phyloP scores from a whole-genome alignment of 495 filamentous ascomycete species.

The Hyaloscypha bicolor region DNA sequence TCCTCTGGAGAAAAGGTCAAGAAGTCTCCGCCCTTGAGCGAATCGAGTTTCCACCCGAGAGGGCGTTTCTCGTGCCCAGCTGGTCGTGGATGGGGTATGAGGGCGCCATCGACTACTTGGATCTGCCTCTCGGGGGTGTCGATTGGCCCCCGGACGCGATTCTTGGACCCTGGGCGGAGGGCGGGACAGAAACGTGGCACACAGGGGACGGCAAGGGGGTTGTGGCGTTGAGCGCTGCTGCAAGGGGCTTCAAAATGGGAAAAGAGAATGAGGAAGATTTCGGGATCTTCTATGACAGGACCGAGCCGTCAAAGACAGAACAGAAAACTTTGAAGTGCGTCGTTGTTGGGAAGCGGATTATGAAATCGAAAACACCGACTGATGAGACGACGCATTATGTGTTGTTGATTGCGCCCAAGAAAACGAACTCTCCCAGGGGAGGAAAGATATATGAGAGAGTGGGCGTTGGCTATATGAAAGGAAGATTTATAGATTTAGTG shows the following conservation, averaged over 20 bases:
- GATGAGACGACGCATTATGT: neutral
- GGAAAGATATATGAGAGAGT: neutral
- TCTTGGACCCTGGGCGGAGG: conserved; percentile 6
- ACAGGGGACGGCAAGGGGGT: conserved; percentile 2
- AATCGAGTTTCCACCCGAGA: conserved; percentile 5
- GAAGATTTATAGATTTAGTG: neutral
- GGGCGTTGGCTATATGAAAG: neutral
- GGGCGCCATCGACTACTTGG: conserved; percentile 18
- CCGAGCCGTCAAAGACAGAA: neutral
- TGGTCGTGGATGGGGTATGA: conserved; percentile 27
- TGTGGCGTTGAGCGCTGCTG: neutral
- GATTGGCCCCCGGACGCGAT: conserved; percentile 30
- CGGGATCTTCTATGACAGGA: neutral
- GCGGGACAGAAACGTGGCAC: neutral
- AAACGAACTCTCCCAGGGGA: neutral
- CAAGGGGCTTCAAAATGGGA: neutral
- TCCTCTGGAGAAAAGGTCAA: conserved; percentile 14
- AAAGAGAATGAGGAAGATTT: neutral
- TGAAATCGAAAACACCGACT: neutral
- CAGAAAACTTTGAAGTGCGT: neutral
- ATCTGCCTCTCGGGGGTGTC: conserved; percentile 6
- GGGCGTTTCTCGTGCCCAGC: neutral
- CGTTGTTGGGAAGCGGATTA: neutral
- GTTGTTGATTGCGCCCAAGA: neutral
- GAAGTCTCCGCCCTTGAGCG: conserved; percentile 1